These are phyloP conservation scores for Boechera divaricarpa DNA, from an alignment of 345 rosid species.

Conservation along the genomic window DNA sequence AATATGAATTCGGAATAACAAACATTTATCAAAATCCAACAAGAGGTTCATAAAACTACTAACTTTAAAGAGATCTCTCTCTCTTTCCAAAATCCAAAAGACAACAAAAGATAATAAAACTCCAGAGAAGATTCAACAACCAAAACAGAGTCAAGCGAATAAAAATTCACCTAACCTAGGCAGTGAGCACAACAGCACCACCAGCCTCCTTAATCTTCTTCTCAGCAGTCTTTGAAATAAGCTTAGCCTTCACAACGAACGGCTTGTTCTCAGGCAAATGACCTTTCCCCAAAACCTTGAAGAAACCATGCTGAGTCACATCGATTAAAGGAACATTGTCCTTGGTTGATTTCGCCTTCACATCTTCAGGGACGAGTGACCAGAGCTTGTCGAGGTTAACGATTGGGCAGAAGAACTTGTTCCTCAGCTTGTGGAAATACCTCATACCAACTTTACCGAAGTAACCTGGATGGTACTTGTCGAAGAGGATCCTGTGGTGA, in stretches of 20 bases:
- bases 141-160: not conserved
- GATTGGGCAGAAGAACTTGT: slow-evolving; percentile 80
- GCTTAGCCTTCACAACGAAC: slow-evolving; percentile 76
- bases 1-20: slow-evolving; percentile 11
- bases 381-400: slow-evolving; percentile 84
- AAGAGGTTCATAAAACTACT: slow-evolving; percentile 23
- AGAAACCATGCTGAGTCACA: slow-evolving; percentile 76
- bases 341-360: slow-evolving; percentile 64
- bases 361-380: slow-evolving; percentile 74
- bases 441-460: slow-evolving; percentile 95
- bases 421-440: slow-evolving; percentile 82
- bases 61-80: slow-evolving; percentile 9
- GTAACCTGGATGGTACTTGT: slow-evolving; percentile 90
- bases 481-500: slow-evolving; percentile 91
- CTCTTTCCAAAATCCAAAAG: slow-evolving; percentile 20
- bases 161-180: slow-evolving; percentile 49
- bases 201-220: slow-evolving; percentile 86
- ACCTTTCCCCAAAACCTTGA: slow-evolving; percentile 85
- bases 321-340: slow-evolving; percentile 71
- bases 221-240: slow-evolving; percentile 77
- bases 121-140: not conserved
- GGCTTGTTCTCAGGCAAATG: slow-evolving; percentile 73
- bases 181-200: slow-evolving; percentile 80
- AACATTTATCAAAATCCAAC: slow-evolving; percentile 28
- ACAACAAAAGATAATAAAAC: not conserved